Evolutionary conservation across 192 early-diverging fungal species (phyloP), one percentile per base, ranked within the genome.

Genomic region (Umbelopsis ramanniana): DNA sequence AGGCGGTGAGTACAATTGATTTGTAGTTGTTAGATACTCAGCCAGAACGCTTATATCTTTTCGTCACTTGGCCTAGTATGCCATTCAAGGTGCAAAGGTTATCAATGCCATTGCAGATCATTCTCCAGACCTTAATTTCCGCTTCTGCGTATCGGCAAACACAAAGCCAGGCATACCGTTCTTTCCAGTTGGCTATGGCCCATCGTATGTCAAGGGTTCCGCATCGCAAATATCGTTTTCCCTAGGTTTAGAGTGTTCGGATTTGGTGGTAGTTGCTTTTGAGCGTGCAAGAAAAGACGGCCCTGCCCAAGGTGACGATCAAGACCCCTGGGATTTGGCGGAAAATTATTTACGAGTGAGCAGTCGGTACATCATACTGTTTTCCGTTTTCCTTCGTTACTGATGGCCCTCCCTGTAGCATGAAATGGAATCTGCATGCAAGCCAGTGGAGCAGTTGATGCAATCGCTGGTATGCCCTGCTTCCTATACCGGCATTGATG

Each of bases 231-330:
- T 55, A 12, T 45, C 71, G 2, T 72, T 72, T 29, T 54, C 71
- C 19, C 35, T 72, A 5, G 71, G 71, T 22, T 37, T 72, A 5
- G 71, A 72, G 37, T 72, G 71, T 23, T 72, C 71, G 1, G 71
- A 72, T 72, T 33, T 72, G 3, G 71, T 72, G 19, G 71, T 53
- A 7, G 53, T 6, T 21, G 71, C 71, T 1, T 72, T 72, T 57
- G 24, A 23, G 17, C 43, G 52, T 2, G 52, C 71, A 21, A 53
- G 43, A 26, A 3, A 53, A 7, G 48, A 38, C 29, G 22, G 21
- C 15, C 14, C 46, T 3, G 11, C 14, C 15, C 24, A 63, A 14
- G 33, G 24, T 43, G 8, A 43, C 15, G 33, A 63, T 37, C 29
- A 29, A 19, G 57, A 19, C 19, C 57, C 46, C 0, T 52, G 46